Evolutionary conservation across 2,329 filamentous ascomycete species (phyloP).

Genomic region (Penicillium expansum): DNA sequence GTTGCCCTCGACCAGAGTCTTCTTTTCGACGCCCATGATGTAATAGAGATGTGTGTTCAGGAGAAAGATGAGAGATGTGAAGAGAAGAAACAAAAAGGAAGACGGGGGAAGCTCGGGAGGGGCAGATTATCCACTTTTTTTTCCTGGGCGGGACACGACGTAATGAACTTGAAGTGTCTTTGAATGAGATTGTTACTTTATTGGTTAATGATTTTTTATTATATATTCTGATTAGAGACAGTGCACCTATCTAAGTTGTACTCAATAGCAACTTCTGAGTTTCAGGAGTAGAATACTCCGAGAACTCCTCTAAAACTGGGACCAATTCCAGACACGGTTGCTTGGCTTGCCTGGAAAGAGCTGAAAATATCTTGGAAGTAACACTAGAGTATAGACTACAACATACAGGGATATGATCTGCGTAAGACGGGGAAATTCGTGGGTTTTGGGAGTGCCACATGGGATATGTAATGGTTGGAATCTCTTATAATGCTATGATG

Average conservation of each 20-base stretch:
- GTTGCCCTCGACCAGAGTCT: constrained; percentile 60
- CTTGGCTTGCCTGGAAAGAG: not conserved
- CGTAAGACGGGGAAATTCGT: not conserved
- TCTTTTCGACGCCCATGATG: constrained; percentile 72
- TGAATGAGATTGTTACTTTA: not conserved
- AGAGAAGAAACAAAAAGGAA: not conserved
- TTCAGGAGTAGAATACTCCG: not conserved
- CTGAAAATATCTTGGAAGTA: not conserved
- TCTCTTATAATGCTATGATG: not conserved
- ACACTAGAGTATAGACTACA: not conserved
- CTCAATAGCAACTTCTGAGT: not conserved
- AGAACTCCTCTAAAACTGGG: not conserved
- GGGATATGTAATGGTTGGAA: not conserved
- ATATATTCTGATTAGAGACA: not conserved
- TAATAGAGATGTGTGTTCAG: not conserved
- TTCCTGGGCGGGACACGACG: constrained; percentile 1
- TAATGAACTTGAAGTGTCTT: not conserved
- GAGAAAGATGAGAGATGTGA: not conserved
- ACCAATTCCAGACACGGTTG: not conserved
- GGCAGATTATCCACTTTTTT: constrained; percentile 11
- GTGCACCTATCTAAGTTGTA: not conserved
- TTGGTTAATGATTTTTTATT: not conserved
- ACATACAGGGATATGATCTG: not conserved
- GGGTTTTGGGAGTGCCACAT: not conserved
- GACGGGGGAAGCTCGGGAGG: not conserved